Conservation (phyloP, 805 yeast species). For the Lipomyces sp. region DNA sequence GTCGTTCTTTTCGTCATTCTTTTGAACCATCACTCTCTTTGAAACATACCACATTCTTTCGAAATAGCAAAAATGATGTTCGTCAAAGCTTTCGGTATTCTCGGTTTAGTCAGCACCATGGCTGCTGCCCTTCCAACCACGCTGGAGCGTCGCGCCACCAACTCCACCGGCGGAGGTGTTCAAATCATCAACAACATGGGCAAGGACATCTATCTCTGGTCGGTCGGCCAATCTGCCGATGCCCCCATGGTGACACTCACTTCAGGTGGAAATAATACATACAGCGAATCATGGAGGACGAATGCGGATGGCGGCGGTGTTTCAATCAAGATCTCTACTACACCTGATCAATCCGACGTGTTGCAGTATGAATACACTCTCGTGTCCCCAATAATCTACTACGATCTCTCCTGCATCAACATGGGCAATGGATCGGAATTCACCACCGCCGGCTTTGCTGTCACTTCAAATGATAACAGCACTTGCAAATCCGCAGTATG, state of each 20-base stretch:
- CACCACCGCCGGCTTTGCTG: constrained; percentile 1
- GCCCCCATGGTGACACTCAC: constrained; percentile 1
- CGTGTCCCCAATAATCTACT: not conserved
- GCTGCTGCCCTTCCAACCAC: not conserved
- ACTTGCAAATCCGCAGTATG: not conserved
- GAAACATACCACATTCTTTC: too few species aligned
- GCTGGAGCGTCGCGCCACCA: not conserved
- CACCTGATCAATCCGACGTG: not conserved
- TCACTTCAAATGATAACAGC: not conserved
- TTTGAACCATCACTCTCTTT: not conserved
- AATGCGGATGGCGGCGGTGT: not conserved
- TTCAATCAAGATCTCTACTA: not conserved
- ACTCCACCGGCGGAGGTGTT: not conserved
- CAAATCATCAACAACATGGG: constrained; percentile 1
- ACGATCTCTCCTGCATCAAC: not conserved
- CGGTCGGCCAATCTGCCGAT: not conserved
- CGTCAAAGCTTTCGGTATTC: not conserved
- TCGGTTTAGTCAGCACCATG: not conserved
- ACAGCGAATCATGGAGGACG: not conserved
- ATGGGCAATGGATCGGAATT: constrained; percentile 1
- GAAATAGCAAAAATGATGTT: not conserved
- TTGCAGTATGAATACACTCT: not conserved
- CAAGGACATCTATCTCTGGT: not conserved
- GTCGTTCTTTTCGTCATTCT: not conserved
- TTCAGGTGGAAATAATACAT: not conserved